A percentile compares a stretch with the other conserved stretches of the same genome.
These are phyloP conservation scores for Otatea glauca DNA, from an alignment of 176 grass and related monocot species.

Conservation along the genomic window DNA sequence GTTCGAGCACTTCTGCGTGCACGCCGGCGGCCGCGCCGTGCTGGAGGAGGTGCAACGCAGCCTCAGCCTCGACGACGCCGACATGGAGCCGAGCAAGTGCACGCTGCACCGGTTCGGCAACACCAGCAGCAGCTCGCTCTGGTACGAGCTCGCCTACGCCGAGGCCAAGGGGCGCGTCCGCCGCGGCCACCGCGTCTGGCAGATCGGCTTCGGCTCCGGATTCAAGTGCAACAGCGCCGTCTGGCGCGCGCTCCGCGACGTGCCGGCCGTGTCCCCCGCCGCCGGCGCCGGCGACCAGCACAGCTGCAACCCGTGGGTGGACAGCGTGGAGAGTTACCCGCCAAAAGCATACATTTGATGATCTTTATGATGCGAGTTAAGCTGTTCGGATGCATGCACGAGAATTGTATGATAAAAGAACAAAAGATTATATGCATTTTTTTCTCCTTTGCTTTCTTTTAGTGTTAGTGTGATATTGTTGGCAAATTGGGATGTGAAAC, in stretches of 20 bases:
- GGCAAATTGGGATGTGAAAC: not conserved
- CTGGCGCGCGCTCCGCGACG: conserved; percentile 63
- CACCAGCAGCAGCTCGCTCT: conserved; percentile 74
- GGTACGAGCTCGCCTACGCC: conserved; percentile 79
- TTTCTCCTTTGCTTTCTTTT: not conserved
- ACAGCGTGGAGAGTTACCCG: conserved; percentile 61
- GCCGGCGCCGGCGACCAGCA: not conserved
- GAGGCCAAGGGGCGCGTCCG: conserved; percentile 68
- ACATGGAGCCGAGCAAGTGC: conserved; percentile 46
- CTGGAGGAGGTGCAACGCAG: conserved; percentile 22
- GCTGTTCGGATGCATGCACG: conserved; percentile 8
- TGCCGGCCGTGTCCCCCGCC: conserved; percentile 42
- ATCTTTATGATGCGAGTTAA: not conserved
- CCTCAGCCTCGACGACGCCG: not conserved
- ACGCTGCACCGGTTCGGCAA: conserved; percentile 76
- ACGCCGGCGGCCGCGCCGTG: conserved; percentile 74
- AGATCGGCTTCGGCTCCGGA: conserved; percentile 78
- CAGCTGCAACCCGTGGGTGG: conserved; percentile 68
- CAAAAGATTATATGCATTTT: not conserved
- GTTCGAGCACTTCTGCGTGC: conserved; percentile 92
- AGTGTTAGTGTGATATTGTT: not conserved
- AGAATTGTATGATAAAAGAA: conserved; percentile 30
- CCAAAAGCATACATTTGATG: conserved; percentile 51
- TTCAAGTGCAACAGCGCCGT: conserved; percentile 96
- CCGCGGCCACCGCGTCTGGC: conserved; percentile 67